A percentile compares a stretch with the other conserved stretches of the same genome.
phyloP scores from a whole-genome alignment of 2,329 filamentous ascomycete species.

The Alternaria longipes region DNA sequence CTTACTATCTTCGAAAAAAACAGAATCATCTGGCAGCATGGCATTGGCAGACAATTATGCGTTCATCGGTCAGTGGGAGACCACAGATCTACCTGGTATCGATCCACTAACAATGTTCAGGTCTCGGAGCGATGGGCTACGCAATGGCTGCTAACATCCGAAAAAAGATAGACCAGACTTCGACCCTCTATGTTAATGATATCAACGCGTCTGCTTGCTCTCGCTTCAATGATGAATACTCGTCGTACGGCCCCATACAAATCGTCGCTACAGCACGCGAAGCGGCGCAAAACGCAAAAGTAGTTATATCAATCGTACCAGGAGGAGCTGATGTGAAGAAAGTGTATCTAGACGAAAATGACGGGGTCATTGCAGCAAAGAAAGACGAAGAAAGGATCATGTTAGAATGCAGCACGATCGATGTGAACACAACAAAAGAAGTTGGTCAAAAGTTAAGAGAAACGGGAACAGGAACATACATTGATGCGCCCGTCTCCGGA shows the following conservation, averaged over 20 bases:
- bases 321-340: constrained; percentile 37
- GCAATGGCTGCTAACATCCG: constrained; percentile 46
- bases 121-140: constrained; percentile 49
- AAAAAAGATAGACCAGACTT: constrained; percentile 29
- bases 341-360: constrained; percentile 39
- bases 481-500: constrained; percentile 47
- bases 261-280: constrained; percentile 38
- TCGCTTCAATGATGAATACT: constrained; percentile 34
- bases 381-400: constrained; percentile 32
- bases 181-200: constrained; percentile 43
- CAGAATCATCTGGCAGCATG: constrained; percentile 21
- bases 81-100: background rate
- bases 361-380: constrained; percentile 36
- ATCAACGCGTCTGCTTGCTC: constrained; percentile 36
- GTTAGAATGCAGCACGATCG: constrained; percentile 47
- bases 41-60: constrained; percentile 42
- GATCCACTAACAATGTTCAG: constrained; percentile 15
- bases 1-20: background rate
- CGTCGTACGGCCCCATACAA: constrained; percentile 31
- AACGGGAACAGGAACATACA: constrained; percentile 31
- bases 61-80: constrained; percentile 36
- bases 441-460: constrained; percentile 30
- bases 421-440: constrained; percentile 38
- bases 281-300: constrained; percentile 39
- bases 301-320: constrained; percentile 44